A percentile compares a stretch with the other conserved stretches of the same genome.
Evolutionary conservation across 2,329 filamentous ascomycete species (phyloP).

Genomic region (Hirsutella minnesotensis): DNA sequence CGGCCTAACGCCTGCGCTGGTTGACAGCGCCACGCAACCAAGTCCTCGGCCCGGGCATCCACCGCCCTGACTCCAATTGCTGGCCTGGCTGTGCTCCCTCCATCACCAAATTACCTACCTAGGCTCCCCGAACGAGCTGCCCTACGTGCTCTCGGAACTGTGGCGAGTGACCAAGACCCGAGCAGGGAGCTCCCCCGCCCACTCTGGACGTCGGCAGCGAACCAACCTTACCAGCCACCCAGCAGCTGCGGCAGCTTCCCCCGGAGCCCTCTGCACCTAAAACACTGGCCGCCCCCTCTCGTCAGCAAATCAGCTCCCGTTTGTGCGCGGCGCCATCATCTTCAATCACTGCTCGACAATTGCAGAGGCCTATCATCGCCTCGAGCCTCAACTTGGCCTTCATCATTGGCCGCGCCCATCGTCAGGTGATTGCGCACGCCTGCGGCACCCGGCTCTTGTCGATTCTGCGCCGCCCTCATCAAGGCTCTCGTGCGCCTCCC

Average conservation of each 20-base stretch:
- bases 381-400: slow-evolving; percentile 25
- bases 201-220: slow-evolving; percentile 5
- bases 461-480: slow-evolving; percentile 10
- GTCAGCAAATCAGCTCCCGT: slow-evolving; percentile 39
- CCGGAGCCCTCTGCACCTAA: slow-evolving; percentile 3
- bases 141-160: no score
- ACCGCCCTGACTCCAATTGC: no score
- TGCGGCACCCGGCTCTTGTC: slow-evolving; percentile 19
- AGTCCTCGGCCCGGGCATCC: no score
- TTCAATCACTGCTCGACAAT: slow-evolving; percentile 24
- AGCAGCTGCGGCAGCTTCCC: slow-evolving; percentile 1
- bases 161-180: not conserved
- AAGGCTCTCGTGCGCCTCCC: not conserved
- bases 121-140: no score
- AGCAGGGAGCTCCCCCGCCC: slow-evolving; percentile 2
- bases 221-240: slow-evolving; percentile 1
- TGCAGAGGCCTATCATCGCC: slow-evolving; percentile 40
- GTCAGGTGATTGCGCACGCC: slow-evolving; percentile 39
- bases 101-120: no score
- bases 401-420: slow-evolving; percentile 33
- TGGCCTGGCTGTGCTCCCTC: no score
- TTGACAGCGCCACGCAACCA: no score
- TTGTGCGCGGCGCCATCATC: slow-evolving; percentile 18
- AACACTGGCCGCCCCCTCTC: slow-evolving; percentile 9
- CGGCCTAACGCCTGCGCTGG: not conserved